These are phyloP conservation scores for Geranium rotundifolium DNA, from an alignment of 345 rosid genomes.

Conservation along the genomic window DNA sequence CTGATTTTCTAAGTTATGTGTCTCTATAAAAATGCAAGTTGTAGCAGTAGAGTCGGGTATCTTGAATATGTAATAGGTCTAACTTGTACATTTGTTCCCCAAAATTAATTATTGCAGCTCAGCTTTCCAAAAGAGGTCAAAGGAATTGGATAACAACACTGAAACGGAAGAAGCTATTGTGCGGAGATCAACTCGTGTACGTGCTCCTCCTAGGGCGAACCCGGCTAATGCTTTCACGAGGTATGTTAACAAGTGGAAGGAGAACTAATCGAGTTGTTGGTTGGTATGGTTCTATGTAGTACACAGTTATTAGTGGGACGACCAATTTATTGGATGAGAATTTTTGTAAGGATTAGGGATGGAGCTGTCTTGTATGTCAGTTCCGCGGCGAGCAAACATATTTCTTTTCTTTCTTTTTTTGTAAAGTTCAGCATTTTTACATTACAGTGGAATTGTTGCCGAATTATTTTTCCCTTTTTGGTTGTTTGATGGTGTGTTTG, in stretches of 20 bases:
- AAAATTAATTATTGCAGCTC: slow-evolving; percentile 26
- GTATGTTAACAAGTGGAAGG: slow-evolving; percentile 92
- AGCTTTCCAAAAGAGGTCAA: slow-evolving; percentile 57
- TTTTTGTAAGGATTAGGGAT: no score
- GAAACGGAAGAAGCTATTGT: slow-evolving; percentile 74
- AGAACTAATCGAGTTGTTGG: slow-evolving; percentile 27
- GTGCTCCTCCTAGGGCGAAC: slow-evolving; percentile 72
- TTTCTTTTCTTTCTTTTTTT: no score
- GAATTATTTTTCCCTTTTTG: no score
- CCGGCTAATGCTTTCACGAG: slow-evolving; percentile 65
- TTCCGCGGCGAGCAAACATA: no score
- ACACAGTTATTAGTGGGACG: no score
- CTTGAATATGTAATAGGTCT: background rate
- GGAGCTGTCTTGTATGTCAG: no score
- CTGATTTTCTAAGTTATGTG: background rate
- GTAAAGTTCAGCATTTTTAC: no score
- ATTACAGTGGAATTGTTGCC: no score
- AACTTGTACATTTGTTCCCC: background rate
- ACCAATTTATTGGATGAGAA: no score
- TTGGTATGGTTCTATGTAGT: no score
- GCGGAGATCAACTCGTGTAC: slow-evolving; percentile 80
- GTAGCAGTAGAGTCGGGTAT: background rate
- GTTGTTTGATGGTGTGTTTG: no score
- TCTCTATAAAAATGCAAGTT: background rate
- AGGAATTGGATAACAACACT: slow-evolving; percentile 43